Conservation (phyloP, 129 eudicot genomes). For the Centaurea solstitialis region DNA sequence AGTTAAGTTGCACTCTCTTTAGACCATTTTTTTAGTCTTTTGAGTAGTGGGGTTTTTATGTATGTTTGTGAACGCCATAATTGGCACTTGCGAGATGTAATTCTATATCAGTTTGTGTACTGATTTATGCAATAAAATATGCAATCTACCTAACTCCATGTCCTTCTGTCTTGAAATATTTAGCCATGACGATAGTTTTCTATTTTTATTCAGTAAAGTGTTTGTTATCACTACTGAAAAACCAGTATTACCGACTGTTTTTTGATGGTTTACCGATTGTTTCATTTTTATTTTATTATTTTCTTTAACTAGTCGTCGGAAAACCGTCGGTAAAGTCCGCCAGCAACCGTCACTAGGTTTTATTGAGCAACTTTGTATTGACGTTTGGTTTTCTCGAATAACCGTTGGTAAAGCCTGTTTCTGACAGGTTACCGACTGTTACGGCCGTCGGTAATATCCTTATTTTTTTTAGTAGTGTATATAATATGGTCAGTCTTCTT, state of each 20-base stretch:
- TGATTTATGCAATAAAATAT: background rate
- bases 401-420: too few relatives aligned
- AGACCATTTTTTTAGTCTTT: slow-evolving; percentile 36
- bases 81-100: background rate
- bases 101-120: background rate
- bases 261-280: too few relatives aligned
- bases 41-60: slow-evolving; percentile 33
- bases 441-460: too few relatives aligned
- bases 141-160: background rate
- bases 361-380: too few relatives aligned
- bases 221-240: background rate
- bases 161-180: background rate
- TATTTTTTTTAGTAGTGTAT: too few relatives aligned
- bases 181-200: background rate
- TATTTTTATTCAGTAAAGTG: background rate
- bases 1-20: slow-evolving; percentile 34
- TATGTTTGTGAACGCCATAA: background rate
- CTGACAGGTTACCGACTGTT: too few relatives aligned
- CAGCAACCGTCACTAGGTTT: too few relatives aligned
- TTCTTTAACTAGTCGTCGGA: too few relatives aligned
- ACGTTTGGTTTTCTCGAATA: too few relatives aligned
- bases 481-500: background rate
- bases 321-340: too few relatives aligned
- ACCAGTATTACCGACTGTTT: too few relatives aligned
- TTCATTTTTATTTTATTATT: too few relatives aligned